Evolutionary conservation across 352 stramenopile genomes (phyloP), one percentile per base, ranked within the genome.

Genomic region (Phytophthora podocarpi): DNA sequence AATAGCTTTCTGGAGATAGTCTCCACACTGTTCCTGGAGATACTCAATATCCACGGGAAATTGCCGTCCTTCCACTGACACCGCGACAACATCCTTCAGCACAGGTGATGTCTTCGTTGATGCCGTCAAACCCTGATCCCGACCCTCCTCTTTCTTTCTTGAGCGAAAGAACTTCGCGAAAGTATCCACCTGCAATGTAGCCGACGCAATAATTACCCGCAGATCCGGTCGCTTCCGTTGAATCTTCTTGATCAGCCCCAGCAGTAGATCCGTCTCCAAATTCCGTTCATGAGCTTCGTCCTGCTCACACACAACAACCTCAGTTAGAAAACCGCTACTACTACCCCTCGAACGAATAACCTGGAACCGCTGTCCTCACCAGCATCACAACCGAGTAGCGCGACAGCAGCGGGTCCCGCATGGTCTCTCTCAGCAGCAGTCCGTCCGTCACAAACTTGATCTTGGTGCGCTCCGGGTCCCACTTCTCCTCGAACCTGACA

Each of bases 391-490:
- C 85, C 21, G 84, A 91, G 65, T 94, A 94, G 3, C 73, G 65
- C 2, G 78, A 88, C 28, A 94, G 74, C 50, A 94, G 54, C 34
- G 85, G 85, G 47, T 94, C 85, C 31, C 85, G 61, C 83, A 94
- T 92, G 5, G 82, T 91, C 71, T 99, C 98, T 37, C 98, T 82
- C 37, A 99, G 74, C 31, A 99, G 78, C 89, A 99, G 98, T 53
- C 97, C 98, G 74, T 99, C 98, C 12, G 98, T 99, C 82, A 99
- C 98, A 81, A 99, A 99, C 74, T 98, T 98, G 59, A 99, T 92
- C 21, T 91, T 75, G n/a, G 98, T 99, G 8, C 37, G 46, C 20
- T 87, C 56, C 1, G 78, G 63, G 26, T 90, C 76, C 78, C 81
- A 92, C 30, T 98, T 90, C 51, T 98, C 98, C 61, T 99, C 97